Percentiles rank a stretch among this genome's conserved stretches.
These are phyloP conservation scores for Pseudocercospora fuligena DNA, from an alignment of 2,329 filamentous ascomycete genomes.

Conservation along the genomic window DNA sequence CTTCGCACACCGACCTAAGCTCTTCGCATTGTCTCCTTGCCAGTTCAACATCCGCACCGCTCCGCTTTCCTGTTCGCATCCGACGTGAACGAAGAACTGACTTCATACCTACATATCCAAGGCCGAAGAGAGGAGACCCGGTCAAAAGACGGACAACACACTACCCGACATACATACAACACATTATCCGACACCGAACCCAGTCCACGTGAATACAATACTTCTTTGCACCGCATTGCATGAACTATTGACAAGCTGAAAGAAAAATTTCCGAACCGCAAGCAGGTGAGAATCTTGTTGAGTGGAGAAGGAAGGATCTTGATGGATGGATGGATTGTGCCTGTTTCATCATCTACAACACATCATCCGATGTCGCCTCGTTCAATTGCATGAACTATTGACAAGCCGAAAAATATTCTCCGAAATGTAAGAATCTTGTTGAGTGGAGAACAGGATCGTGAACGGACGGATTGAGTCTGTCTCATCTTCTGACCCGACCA, in stretches of 20 bases:
- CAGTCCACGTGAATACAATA: not conserved
- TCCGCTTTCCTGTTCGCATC: not conserved
- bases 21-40: not conserved
- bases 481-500: too few species aligned
- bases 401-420: not conserved
- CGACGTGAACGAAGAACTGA: not conserved
- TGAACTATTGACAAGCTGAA: not conserved
- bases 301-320: too few species aligned
- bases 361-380: too few species aligned
- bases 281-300: too few species aligned
- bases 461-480: too few species aligned
- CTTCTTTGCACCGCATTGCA: not conserved
- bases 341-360: too few species aligned
- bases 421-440: not conserved
- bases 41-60: not conserved
- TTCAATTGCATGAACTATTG: not conserved
- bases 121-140: not conserved
- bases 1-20: not conserved
- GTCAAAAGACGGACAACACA: slow-evolving; percentile 1
- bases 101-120: not conserved
- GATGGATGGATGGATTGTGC: too few species aligned
- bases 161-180: not conserved
- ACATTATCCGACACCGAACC: not conserved
- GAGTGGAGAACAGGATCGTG: too few species aligned
- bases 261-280: too few species aligned